Percentiles rank a stretch among this genome's conserved stretches.
Conservation (phyloP, 2,329 filamentous ascomycete species). For the Colletotrichum siamense region DNA sequence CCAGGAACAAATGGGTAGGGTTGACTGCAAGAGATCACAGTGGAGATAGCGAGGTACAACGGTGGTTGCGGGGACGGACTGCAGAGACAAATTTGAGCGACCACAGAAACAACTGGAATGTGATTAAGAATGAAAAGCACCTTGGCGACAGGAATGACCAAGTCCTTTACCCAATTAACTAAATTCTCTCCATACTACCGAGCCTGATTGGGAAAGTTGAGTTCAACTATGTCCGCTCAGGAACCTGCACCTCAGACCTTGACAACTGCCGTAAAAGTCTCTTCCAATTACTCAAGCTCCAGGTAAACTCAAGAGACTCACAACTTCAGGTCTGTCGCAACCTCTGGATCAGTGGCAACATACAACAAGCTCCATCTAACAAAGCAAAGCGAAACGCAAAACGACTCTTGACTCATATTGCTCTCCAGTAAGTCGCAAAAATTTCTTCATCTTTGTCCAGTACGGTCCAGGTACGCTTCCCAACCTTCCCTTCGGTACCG, state of each 20-base stretch:
- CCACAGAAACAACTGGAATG: not conserved
- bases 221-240: not conserved
- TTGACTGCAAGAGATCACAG: not conserved
- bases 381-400: not conserved
- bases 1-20: not conserved
- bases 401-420: not conserved
- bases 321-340: not conserved
- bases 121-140: not conserved
- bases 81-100: not conserved
- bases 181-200: not conserved
- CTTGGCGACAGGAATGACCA: not conserved
- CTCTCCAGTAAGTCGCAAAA: not conserved
- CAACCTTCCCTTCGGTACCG: conserved; percentile 22
- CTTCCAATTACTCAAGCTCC: not conserved
- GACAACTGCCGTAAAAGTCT: not conserved
- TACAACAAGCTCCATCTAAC: not conserved
- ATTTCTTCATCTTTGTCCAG: not conserved
- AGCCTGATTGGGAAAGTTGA: not conserved
- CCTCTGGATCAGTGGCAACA: not conserved
- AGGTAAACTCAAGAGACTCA: not conserved
- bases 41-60: not conserved
- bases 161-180: not conserved
- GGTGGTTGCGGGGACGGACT: not conserved
- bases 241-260: not conserved
- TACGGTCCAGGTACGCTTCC: conserved; percentile 16